phyloP scores from a whole-genome alignment of 148 eudicot species.

The Gaultheria prostrata region DNA sequence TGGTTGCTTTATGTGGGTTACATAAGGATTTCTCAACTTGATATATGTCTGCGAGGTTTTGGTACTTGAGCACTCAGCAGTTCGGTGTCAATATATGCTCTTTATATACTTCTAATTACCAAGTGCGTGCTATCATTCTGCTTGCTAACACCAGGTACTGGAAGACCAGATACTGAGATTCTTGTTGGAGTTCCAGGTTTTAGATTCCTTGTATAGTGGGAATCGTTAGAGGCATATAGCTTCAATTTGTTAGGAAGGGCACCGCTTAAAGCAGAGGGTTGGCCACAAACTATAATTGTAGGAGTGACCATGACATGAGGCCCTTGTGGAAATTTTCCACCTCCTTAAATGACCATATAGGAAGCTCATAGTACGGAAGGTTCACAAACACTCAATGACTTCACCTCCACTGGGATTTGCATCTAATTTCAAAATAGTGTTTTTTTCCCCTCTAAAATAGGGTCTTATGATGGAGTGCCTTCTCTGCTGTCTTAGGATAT shows the following conservation, averaged over 20 bases:
- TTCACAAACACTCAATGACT: neutral
- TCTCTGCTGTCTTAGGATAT: neutral
- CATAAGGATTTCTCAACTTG: neutral
- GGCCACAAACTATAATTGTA: neutral
- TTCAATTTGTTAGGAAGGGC: neutral
- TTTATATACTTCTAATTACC: neutral
- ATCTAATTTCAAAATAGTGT: neutral
- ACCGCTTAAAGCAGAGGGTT: neutral
- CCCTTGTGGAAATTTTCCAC: neutral
- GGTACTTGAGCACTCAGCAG: too few relatives aligned
- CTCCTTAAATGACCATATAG: neutral
- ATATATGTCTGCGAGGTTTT: neutral
- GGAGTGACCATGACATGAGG: neutral
- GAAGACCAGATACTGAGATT: neutral
- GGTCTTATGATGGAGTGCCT: too few relatives aligned
- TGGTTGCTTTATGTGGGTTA: conserved; percentile 3
- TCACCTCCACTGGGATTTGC: too few relatives aligned
- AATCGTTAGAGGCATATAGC: neutral
- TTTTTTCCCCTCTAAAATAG: too few relatives aligned
- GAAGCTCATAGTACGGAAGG: neutral
- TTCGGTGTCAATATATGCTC: neutral
- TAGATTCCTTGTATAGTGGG: neutral
- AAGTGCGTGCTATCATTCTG: neutral
- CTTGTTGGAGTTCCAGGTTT: neutral
- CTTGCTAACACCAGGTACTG: neutral